phyloP scores from a whole-genome alignment of 2,329 filamentous ascomycete genomes.

The Fusarium redolens region DNA sequence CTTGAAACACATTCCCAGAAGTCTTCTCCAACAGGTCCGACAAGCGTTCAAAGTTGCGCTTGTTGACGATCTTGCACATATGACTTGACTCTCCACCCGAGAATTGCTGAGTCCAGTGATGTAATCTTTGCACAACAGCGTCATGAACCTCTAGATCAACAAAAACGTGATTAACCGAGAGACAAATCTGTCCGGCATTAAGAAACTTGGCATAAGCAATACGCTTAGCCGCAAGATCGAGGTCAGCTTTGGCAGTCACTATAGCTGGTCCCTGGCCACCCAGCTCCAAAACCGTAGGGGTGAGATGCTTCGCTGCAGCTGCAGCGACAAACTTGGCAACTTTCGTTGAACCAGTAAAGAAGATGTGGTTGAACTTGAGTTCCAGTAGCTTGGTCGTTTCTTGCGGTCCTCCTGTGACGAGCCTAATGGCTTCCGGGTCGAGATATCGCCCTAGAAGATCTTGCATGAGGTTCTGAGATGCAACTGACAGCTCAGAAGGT shows the following conservation, averaged over 20 bases:
- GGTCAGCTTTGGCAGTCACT: conserved; percentile 53
- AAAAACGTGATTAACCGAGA: conserved; percentile 56
- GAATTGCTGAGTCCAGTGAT: neutral
- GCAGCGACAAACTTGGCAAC: conserved; percentile 53
- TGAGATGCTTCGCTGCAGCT: conserved; percentile 59
- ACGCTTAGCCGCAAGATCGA: conserved; percentile 56
- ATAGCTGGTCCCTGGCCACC: conserved; percentile 59
- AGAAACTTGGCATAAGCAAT: conserved; percentile 56
- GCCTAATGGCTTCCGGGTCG: conserved; percentile 51
- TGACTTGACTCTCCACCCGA: conserved; percentile 18
- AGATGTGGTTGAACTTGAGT: conserved; percentile 57
- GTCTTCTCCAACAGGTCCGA: conserved; percentile 50
- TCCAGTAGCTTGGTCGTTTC: conserved; percentile 53
- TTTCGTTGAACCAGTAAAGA: conserved; percentile 56
- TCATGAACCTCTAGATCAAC: conserved; percentile 54
- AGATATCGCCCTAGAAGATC: conserved; percentile 56
- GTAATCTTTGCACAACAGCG: conserved; percentile 47
- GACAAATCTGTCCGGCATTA: conserved; percentile 51
- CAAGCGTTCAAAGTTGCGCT: conserved; percentile 56
- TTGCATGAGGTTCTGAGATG: conserved; percentile 51
- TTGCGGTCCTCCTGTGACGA: conserved; percentile 51
- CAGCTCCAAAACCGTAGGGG: conserved; percentile 57
- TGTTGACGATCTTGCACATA: conserved; percentile 52
- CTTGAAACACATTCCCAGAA: neutral
- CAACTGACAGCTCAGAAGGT: conserved; percentile 54